These are phyloP conservation scores for Drosera capensis DNA, from an alignment of 148 eudicot species.

Conservation along the genomic window DNA sequence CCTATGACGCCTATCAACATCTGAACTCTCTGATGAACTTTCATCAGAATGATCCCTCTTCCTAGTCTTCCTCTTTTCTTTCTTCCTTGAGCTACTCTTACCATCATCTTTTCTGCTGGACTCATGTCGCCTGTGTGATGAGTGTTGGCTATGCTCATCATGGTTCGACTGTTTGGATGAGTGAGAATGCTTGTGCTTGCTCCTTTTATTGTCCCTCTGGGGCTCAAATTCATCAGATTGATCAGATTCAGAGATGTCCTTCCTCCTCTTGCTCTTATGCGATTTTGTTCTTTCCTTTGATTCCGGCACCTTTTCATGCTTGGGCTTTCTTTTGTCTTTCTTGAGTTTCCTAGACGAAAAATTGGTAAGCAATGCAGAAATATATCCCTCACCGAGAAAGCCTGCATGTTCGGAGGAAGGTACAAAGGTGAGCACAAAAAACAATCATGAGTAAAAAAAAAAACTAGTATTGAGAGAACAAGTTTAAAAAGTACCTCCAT, in stretches of 20 bases:
- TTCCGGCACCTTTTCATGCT: slow-evolving; percentile 30
- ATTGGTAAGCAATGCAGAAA: slow-evolving; percentile 57
- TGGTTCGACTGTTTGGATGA: slow-evolving; percentile 17
- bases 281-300: slow-evolving; percentile 17
- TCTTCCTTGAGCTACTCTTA: not conserved
- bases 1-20: not conserved
- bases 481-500: slow-evolving; percentile 55
- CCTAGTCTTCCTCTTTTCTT: not conserved
- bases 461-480: not conserved
- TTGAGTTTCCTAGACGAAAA: slow-evolving; percentile 35
- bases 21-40: slow-evolving; percentile 3
- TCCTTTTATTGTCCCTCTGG: slow-evolving; percentile 6
- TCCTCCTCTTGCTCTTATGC: slow-evolving; percentile 16
- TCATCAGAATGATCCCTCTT: not conserved
- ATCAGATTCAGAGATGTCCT: not conserved
- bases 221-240: not conserved
- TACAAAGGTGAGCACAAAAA: not conserved
- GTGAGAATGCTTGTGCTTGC: slow-evolving; percentile 14
- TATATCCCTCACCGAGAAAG: slow-evolving; percentile 45
- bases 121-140: not conserved
- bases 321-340: slow-evolving; percentile 37
- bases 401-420: slow-evolving; percentile 30
- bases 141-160: slow-evolving; percentile 2
- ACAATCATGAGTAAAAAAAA: not conserved
- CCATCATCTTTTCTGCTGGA: not conserved